These are phyloP conservation scores for Penicillium sp. DNA, from an alignment of 2,329 filamentous ascomycete genomes.

Conservation along the genomic window DNA sequence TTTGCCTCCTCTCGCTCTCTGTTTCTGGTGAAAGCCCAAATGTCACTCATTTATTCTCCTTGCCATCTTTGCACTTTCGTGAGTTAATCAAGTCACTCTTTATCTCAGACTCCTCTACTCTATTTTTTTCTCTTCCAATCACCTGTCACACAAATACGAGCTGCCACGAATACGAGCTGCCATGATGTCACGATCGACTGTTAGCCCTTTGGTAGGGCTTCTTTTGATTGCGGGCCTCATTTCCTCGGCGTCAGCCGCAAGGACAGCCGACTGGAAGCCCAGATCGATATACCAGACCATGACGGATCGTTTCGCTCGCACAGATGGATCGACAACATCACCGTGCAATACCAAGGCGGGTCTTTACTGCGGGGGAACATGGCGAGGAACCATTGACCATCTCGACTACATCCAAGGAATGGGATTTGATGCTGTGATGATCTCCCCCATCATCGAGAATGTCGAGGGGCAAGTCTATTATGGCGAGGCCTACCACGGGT, in stretches of 20 bases:
- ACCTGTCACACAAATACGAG: not conserved
- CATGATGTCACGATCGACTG: slow-evolving; percentile 9
- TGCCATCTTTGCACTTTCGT: not conserved
- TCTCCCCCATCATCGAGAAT: slow-evolving; percentile 44
- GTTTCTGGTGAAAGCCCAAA: not conserved
- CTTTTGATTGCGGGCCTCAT: slow-evolving; percentile 6
- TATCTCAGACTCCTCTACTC: not conserved
- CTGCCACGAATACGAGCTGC: not conserved
- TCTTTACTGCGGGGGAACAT: slow-evolving; percentile 52
- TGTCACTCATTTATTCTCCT: slow-evolving; percentile 3
- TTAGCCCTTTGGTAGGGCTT: not conserved
- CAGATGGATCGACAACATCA: slow-evolving; percentile 36
- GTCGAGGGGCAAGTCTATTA: slow-evolving; percentile 38
- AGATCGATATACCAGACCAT: slow-evolving; percentile 48
- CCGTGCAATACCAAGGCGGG: slow-evolving; percentile 31
- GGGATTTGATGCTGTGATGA: slow-evolving; percentile 50
- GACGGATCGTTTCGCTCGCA: slow-evolving; percentile 47
- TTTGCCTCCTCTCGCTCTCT: not conserved
- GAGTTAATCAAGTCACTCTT: not conserved
- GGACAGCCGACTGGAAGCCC: slow-evolving; percentile 36
- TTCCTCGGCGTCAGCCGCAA: slow-evolving; percentile 21
- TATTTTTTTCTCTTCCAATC: not conserved
- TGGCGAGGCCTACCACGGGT: slow-evolving; percentile 51
- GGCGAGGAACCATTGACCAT: slow-evolving; percentile 47
- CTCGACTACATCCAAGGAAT: slow-evolving; percentile 52